Base-by-base conservation (phyloP, 2,329 filamentous ascomycete species). In the Acephala macrosclerotiorum region DNA sequence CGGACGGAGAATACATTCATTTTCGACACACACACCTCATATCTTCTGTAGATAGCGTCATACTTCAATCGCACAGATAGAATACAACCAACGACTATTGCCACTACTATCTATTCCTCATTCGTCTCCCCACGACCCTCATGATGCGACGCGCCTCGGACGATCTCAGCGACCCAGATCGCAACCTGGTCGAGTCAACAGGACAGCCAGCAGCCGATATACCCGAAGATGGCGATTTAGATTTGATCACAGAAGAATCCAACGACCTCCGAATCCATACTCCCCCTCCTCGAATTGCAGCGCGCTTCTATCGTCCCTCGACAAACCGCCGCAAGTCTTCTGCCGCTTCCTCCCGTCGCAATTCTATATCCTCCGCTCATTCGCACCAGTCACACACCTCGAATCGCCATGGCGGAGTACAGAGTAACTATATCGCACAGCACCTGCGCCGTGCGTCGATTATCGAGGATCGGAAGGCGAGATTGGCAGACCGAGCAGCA, bases 361-460 rank as follows among this genome's bases (percentile, higher is more conserved):
- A 93, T 79, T 94, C 91, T 64, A 86, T 94, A 35, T 93, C 91
- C 3, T 94, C 91, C 1, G 87, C 84, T 26, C 91, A 92, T 66
- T 87, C 75, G 1, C 73, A 76, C 58, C 73, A 75, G 53, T 76
- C 74, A 9, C 73, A 73, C 57, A 64, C 66, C 80, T 76, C 76
- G 9, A 67, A 77, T 84, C 73, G 79, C 81, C 82, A 82, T 76
- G 82, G 80, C 67, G 80, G 68, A n/a, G 85, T 87, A 22, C 91
- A 93, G 79, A 93, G 89, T 82, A 92, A 91, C 76, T 86, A 92
- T 77, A 83, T 94, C 63, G 91, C 91, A 64, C 91, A 94, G 76
- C 91, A 94, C 75, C 83, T 94, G 64, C 91, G 92, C 51, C 89
- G 92, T 61, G 89, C 91, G 58, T 93, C 91, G 18, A 94, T 95